Conservation (phyloP, 2,329 filamentous ascomycete species). For the Aureobasidium namibiae region DNA sequence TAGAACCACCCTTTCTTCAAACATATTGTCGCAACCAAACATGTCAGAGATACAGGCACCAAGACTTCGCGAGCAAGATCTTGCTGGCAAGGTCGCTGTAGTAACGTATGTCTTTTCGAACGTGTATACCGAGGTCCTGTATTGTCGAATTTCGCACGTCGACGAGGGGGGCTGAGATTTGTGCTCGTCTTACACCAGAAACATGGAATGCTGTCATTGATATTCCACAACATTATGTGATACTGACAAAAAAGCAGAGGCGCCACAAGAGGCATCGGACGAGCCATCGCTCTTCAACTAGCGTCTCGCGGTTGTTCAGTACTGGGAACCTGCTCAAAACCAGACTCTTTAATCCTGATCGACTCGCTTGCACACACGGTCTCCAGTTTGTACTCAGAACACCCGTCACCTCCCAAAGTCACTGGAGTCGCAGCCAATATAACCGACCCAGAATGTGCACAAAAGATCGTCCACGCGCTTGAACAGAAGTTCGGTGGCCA, state of each 20-base stretch:
- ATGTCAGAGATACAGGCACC: background rate
- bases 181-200: too few relatives aligned
- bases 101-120: slow-evolving; percentile 21
- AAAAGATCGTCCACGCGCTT: slow-evolving; percentile 15
- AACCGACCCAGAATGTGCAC: slow-evolving; percentile 16
- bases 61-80: slow-evolving; percentile 19
- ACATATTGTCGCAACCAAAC: background rate
- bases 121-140: background rate
- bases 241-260: slow-evolving; percentile 16
- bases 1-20: background rate
- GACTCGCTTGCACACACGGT: slow-evolving; percentile 21
- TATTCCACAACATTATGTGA: too few relatives aligned
- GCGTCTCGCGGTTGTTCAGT: slow-evolving; percentile 24
- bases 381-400: slow-evolving; percentile 16
- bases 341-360: slow-evolving; percentile 21
- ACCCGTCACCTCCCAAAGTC: slow-evolving; percentile 15
- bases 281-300: slow-evolving; percentile 24
- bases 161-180: too few relatives aligned
- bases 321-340: slow-evolving; percentile 25
- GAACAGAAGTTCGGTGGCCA: slow-evolving; percentile 16
- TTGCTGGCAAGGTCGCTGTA: slow-evolving; percentile 25
- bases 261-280: slow-evolving; percentile 25
- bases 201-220: too few relatives aligned
- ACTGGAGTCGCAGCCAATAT: slow-evolving; percentile 22
- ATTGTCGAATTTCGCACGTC: background rate